Evolutionary conservation across 192 early-diverging fungal species (phyloP).

Genomic region (Jimgerdemannia flammicorona): DNA sequence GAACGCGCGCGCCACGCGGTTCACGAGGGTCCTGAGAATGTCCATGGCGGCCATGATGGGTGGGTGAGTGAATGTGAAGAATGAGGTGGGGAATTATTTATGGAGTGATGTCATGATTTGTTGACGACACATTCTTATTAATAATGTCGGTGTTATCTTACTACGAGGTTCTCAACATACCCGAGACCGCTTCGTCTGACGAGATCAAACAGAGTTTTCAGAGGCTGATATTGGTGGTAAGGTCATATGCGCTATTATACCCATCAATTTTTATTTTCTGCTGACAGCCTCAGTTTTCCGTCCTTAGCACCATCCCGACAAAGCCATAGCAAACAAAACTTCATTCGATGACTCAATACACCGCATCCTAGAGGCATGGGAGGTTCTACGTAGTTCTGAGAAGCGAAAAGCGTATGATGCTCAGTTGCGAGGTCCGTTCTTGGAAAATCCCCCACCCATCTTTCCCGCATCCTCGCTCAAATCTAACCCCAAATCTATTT

Average conservation of each 20-base stretch:
- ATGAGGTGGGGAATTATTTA: background rate
- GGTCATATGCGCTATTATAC: background rate
- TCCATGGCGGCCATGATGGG: slow-evolving; percentile 15
- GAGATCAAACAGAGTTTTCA: slow-evolving; percentile 56
- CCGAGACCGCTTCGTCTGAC: slow-evolving; percentile 31
- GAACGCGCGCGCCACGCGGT: slow-evolving; percentile 79
- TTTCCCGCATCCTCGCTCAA: background rate
- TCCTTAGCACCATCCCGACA: slow-evolving; percentile 55
- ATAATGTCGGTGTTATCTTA: slow-evolving; percentile 2
- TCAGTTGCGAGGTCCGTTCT: slow-evolving; percentile 34
- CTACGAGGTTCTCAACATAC: slow-evolving; percentile 53
- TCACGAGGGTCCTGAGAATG: slow-evolving; percentile 60
- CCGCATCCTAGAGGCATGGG: slow-evolving; percentile 52
- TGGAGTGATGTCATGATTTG: background rate
- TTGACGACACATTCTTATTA: background rate
- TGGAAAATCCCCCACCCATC: background rate
- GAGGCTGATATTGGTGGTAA: slow-evolving; percentile 46
- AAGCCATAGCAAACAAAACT: slow-evolving; percentile 21
- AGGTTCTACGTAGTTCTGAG: slow-evolving; percentile 40
- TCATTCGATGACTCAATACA: slow-evolving; percentile 20
- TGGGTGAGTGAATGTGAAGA: background rate
- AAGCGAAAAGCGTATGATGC: slow-evolving; percentile 48
- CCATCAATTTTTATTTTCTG: background rate
- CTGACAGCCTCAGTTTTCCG: background rate
- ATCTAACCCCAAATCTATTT: background rate